A percentile compares a stretch with the other conserved stretches of the same genome.
These are phyloP conservation scores for Penicillium sp. DNA, from an alignment of 2,329 filamentous ascomycete genomes.

Conservation along the genomic window DNA sequence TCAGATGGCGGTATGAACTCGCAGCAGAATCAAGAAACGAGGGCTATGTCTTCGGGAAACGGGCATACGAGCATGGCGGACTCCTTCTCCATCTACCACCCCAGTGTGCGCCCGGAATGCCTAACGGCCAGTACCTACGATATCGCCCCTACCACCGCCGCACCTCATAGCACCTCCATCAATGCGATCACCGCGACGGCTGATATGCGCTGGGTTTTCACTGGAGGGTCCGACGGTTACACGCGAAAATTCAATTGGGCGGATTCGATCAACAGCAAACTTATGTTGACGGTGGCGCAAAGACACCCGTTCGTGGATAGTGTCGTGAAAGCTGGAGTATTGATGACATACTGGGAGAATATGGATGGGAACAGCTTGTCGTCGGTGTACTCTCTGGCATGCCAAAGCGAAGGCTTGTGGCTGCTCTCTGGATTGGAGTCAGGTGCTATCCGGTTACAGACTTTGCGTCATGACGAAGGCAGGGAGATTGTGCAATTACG, in stretches of 20 bases:
- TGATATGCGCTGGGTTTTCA: constrained; percentile 93
- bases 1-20: constrained; percentile 39
- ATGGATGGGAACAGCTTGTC: constrained; percentile 76
- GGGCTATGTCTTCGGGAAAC: constrained; percentile 44
- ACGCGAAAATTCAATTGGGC: constrained; percentile 96
- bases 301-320: constrained; percentile 96
- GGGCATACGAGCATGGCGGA: constrained; percentile 35
- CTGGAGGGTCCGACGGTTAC: constrained; percentile 90
- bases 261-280: constrained; percentile 91
- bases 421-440: constrained; percentile 86
- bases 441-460: constrained; percentile 89
- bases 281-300: constrained; percentile 91
- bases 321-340: constrained; percentile 88
- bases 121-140: constrained; percentile 82
- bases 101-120: constrained; percentile 73
- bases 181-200: constrained; percentile 90
- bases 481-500: constrained; percentile 80
- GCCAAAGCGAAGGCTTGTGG: constrained; percentile 89
- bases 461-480: constrained; percentile 90
- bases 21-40: constrained; percentile 49
- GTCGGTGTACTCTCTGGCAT: constrained; percentile 90
- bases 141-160: constrained; percentile 94
- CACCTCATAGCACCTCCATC: constrained; percentile 91
- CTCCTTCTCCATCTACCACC: constrained; percentile 52
- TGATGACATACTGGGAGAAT: constrained; percentile 98